Base-by-base conservation (phyloP, 169 alveolate genomes). In the Plasmodium sp. region DNA sequence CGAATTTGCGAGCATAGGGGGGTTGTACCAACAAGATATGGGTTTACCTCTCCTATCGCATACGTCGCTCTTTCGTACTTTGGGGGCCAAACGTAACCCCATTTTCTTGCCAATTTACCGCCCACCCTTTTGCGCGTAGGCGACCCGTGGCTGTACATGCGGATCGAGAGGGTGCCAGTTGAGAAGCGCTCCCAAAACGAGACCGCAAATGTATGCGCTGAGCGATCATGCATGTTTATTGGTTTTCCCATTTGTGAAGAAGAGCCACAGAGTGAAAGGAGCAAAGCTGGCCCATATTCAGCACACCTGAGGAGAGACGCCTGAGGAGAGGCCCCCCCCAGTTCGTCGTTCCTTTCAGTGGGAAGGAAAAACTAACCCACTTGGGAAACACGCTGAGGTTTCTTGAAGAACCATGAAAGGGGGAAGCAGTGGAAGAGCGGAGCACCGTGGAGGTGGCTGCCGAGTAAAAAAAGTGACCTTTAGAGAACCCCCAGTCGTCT, bases 401-500 rank as follows among this genome's bases (percentile, higher is more conserved):
- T 41, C 39, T 67, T 9, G n/a, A 67, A 67, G 36, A 41, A 67
- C 77, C 77, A 67, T 67, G 77, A 67, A 67, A n/a, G 77, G 77
- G 39, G 41, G 77, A 67, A 31, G 39, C 9, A 33, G 34, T n/a
- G 33, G 34, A 58, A 33, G 74, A 58, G 34, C 14, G 31, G 43
- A 18, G 3, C 43, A 5, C n/a, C 9, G 77, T 81, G 62, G 41
- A 33, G 33, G 67, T 12, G 45, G 73, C n/a, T 39, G 71, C 41
- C 62, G 41, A 54, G 6, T 33, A 1, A 88, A 88, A 80, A 88
- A 88, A 36, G 94, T 88, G 43, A 34, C 94, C 6, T 88, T 88
- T 51, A 41, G 56, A 6, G 88, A 88, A 0, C 91, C 86, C 7
- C 73, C n/a, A 22, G 73, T n/a, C 41, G 16, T 27, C 22, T 71